Conservation (phyloP, 768 basidiomycete species). For the Lactifluus piperatus region DNA sequence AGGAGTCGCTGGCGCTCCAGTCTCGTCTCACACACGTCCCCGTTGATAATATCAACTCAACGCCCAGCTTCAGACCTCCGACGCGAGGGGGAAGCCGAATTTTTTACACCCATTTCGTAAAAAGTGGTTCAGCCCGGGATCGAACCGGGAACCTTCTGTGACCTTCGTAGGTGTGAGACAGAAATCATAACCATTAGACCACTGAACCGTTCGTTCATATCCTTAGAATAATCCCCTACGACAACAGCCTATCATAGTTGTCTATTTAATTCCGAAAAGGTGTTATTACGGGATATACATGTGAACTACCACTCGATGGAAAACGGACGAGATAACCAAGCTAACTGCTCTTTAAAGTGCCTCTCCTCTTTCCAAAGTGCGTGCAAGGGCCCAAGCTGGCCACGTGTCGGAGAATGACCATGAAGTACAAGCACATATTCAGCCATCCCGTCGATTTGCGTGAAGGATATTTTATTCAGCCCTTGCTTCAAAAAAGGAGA, state of each 20-base stretch:
- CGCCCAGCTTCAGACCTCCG: no score
- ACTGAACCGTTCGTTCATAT: slow-evolving; percentile 31
- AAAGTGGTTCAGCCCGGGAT: slow-evolving; percentile 36
- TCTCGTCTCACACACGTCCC: no score
- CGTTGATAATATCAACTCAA: no score
- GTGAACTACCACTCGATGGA: background rate
- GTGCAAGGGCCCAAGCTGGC: background rate
- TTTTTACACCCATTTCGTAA: slow-evolving; percentile 1
- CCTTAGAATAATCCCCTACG: no score
- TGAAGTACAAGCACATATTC: slow-evolving; percentile 10
- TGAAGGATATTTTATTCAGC: slow-evolving; percentile 4
- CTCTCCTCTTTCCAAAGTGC: slow-evolving; percentile 5
- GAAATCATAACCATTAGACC: slow-evolving; percentile 43
- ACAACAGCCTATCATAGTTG: no score
- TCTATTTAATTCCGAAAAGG: no score
- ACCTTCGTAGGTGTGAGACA: slow-evolving; percentile 31
- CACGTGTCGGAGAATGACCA: slow-evolving; percentile 7
- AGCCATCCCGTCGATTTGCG: slow-evolving; percentile 1
- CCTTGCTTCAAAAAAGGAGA: slow-evolving; percentile 7
- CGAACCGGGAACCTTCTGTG: slow-evolving; percentile 43
- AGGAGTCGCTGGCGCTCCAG: no score
- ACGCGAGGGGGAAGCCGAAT: background rate
- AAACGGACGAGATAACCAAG: slow-evolving; percentile 2
- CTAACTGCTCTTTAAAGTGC: background rate
- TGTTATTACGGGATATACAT: no score